These are phyloP conservation scores for Baorangia bicolor DNA, from an alignment of 768 basidiomycete species.

Conservation along the genomic window DNA sequence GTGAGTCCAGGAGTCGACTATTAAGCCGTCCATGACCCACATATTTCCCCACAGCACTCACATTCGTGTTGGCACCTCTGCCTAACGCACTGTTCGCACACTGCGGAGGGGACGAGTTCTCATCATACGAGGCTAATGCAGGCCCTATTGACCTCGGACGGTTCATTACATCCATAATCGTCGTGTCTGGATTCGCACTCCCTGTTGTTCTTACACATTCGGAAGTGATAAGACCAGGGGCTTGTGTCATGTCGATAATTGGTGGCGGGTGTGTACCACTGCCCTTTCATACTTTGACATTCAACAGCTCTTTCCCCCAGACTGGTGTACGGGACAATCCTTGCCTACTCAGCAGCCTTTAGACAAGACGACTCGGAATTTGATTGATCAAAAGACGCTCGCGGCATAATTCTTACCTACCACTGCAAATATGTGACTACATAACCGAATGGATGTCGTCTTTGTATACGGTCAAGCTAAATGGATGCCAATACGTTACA, in stretches of 20 bases:
- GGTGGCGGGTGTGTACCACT: conserved; percentile 69
- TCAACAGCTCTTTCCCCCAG: conserved; percentile 33
- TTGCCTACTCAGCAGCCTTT: conserved; percentile 84
- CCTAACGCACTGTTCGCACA: conserved; percentile 95
- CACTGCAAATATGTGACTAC: conserved; percentile 18
- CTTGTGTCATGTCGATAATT: conserved; percentile 91
- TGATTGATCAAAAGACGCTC: conserved; percentile 40
- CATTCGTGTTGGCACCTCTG: conserved; percentile 92
- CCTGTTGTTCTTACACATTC: conserved; percentile 93
- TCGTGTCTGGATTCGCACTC: conserved; percentile 91
- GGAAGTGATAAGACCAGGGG: conserved; percentile 76
- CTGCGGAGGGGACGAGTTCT: conserved; percentile 88
- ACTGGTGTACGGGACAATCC: conserved; percentile 86
- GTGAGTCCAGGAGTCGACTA: conserved; percentile 47
- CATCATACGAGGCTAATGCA: conserved; percentile 66
- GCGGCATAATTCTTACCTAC: not conserved
- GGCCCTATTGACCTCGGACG: conserved; percentile 87
- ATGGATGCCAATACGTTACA: not conserved
- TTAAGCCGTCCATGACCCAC: not conserved
- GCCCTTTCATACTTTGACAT: not conserved
- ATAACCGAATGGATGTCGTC: conserved; percentile 8
- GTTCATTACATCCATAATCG: conserved; percentile 87
- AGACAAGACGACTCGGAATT: conserved; percentile 81
- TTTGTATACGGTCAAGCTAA: conserved; percentile 4
- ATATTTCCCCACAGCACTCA: conserved; percentile 59